Evolutionary conservation across 2,329 filamentous ascomycete species (phyloP).

Genomic region (Botryosphaeria agaves): DNA sequence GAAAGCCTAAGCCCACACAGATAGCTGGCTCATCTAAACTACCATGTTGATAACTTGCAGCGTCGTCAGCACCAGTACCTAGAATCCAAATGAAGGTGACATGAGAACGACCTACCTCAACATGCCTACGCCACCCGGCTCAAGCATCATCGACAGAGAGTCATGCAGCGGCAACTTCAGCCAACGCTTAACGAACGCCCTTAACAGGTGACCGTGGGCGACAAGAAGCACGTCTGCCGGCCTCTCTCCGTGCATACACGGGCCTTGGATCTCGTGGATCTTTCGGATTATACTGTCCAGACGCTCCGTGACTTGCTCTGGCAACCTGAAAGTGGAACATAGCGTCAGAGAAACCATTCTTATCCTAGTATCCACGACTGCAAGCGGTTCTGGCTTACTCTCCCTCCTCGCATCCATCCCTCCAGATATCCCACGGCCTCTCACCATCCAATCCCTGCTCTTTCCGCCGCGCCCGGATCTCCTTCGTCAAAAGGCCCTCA

Average conservation of each 20-base stretch:
- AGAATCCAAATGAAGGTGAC: not conserved
- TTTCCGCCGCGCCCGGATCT: conserved; percentile 34
- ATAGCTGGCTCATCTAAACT: conserved; percentile 32
- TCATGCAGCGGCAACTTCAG: conserved; percentile 54
- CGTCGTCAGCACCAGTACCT: not conserved
- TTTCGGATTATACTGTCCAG: conserved; percentile 62
- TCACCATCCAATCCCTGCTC: conserved; percentile 34
- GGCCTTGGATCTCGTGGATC: conserved; percentile 37
- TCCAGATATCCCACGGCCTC: conserved; percentile 70
- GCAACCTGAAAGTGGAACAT: conserved; percentile 42
- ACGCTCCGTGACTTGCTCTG: conserved; percentile 52
- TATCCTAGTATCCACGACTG: too few species aligned
- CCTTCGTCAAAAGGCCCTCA: conserved; percentile 35
- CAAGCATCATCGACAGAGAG: conserved; percentile 65
- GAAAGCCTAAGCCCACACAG: conserved; percentile 31
- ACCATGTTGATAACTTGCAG: conserved; percentile 30
- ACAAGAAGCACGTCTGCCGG: conserved; percentile 50
- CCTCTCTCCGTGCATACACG: conserved; percentile 37
- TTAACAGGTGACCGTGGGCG: conserved; percentile 77
- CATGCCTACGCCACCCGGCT: conserved; percentile 38
- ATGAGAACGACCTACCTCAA: conserved; percentile 17
- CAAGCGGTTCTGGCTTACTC: conserved; percentile 45
- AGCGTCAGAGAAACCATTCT: too few species aligned
- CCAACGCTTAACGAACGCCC: conserved; percentile 82
- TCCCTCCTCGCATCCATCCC: conserved; percentile 66